phyloP scores from a whole-genome alignment of 208 protist species.

The Entamoeba invadens region DNA sequence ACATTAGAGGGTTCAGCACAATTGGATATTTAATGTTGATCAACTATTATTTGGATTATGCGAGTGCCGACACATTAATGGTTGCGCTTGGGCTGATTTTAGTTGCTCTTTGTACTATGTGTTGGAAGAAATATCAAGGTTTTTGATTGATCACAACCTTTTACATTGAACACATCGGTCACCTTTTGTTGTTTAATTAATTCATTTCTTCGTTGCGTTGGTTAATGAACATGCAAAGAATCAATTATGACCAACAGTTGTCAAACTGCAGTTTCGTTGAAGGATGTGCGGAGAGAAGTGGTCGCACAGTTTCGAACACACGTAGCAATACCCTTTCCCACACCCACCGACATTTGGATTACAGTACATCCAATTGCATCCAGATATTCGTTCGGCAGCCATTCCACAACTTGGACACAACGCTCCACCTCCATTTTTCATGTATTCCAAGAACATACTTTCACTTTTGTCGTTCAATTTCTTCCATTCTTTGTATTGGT shows the following conservation, averaged over 20 bases:
- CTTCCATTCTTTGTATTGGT: background rate
- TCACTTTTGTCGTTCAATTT: background rate
- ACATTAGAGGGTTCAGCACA: background rate
- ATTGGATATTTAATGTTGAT: background rate
- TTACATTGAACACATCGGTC: too few species aligned
- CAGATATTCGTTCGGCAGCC: background rate
- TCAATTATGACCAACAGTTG: background rate
- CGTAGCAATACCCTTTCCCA: background rate
- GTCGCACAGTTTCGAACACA: background rate
- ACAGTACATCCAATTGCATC: background rate
- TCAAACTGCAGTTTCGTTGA: background rate
- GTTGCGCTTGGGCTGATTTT: too few species aligned
- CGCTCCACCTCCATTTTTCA: background rate
- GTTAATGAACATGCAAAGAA: too few species aligned
- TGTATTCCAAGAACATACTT: background rate
- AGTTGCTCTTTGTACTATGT: too few species aligned
- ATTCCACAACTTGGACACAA: background rate
- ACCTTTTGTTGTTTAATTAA: too few species aligned
- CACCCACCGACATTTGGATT: background rate
- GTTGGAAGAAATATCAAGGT: too few species aligned
- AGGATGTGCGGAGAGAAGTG: background rate
- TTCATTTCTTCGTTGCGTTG: too few species aligned
- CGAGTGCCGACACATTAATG: too few species aligned
- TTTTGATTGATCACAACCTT: too few species aligned
- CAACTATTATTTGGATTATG: too few species aligned